Base-by-base conservation (phyloP, 352 stramenopile genomes). In the Phytopythium sindhum region DNA sequence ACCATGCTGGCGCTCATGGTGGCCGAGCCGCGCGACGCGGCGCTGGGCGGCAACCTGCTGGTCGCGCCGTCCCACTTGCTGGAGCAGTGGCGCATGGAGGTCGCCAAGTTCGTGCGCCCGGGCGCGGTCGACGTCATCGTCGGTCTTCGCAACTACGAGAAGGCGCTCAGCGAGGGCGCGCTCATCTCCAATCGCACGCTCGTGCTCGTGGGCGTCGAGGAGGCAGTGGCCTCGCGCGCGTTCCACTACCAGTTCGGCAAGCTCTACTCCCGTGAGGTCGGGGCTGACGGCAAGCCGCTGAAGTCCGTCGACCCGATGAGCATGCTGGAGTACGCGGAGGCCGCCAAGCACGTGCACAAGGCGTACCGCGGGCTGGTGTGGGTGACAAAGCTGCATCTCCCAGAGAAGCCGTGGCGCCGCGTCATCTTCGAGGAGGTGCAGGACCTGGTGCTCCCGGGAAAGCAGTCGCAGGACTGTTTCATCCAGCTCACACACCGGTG, bases 341-440 rank as follows among this genome's bases (percentile, higher is more conserved):
- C 86, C 2, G 88, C 82, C 44, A 90, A 89, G 64, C 90, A 89
- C 61, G 82, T 91, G 59, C 87, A 85, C 65, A 95, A 93, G 52
- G 85, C 81, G 2, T 94, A 96, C 68, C 77, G 73, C 14, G 88
- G 88, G 1, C 78, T 77, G 2, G 69, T 94, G 12, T 93, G 88
- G 78, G 79, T 84, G 8, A 84, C 79, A 1, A 64, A 59, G 15
- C 60, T 96, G 55, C 85, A 94, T 63, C 51, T 88, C 5, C 88
- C 85, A 0, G 66, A 74, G 28, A 88, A 90, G 52, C 74, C 74
- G 14, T 93, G 86, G 84, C 77, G 86, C 37, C 79, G 88, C 7
- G 86, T 95, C 7, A 76, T 96, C 37, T 96, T 95, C 72, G 88
- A 96, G 66, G 88, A 96, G 66, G 86, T 96, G 23, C 88, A 96